Evolutionary conservation across 192 early-diverging fungal species (phyloP), one percentile per base, ranked within the genome.

Genomic region (Coemansia sp.): DNA sequence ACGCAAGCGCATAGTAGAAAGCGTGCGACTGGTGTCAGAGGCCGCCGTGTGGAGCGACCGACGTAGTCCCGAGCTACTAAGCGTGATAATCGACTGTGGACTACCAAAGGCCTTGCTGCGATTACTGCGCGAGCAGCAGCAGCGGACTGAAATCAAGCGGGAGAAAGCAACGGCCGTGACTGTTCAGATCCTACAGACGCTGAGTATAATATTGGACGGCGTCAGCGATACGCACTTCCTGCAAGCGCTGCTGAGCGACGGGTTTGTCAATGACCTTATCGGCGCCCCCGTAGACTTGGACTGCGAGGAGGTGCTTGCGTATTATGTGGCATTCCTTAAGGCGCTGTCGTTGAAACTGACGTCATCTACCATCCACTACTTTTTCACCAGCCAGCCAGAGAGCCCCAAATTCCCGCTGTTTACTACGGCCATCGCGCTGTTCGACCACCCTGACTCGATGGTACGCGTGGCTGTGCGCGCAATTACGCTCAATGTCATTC

Each of bases 241-340:
- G 75, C 86, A 90, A 44, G 86, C 88, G 60, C 71, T 93, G 40
- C 77, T 93, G 11, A 90, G 90, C 34, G 90, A 90, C 71, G 92
- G 92, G 77, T 91, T 90, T 77, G 89, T 93, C 61, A 93, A 93
- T 72, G 63, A 85, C 52, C 79, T 93, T 6, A 91, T 93, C 34
- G 72, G 73, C 9, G 74, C 87, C 27, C 80, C 86, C 5, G 57
- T 70, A 1, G 87, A 91, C 65, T 68, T 86, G 55, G 82, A 80
- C n/a, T 90, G 87, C 75, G 90, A 90, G 20, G 91, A 93, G 68
- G 86, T 89, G 33, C 76, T 91, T 65, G 83, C 85, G 0, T 90
- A 90, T 67, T 93, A 89, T 72, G 87, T 90, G 51, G 87, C 88
- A 11, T 86, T 93, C 10, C 85, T 93, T 66, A 90, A 91, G 65